Conservation (phyloP, 2,329 filamentous ascomycete species). For the Aspergillus sp. region DNA sequence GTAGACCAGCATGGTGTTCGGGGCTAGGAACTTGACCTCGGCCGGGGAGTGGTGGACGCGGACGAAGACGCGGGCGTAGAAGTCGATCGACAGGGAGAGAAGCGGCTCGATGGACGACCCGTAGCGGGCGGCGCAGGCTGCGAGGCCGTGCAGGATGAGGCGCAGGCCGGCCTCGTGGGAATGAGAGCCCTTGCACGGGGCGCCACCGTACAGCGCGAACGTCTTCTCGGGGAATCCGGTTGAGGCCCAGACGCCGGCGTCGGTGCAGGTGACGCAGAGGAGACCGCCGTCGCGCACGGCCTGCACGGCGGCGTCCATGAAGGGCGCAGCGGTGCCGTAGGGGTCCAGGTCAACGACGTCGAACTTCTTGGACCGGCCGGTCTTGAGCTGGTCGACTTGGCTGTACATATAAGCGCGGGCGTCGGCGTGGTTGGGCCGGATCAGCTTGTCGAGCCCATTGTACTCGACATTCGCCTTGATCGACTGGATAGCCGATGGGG, state of each 20-base stretch:
- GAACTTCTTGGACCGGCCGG: slow-evolving; percentile 48
- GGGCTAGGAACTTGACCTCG: slow-evolving; percentile 80
- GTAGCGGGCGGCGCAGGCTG: slow-evolving; percentile 71
- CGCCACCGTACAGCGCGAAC: slow-evolving; percentile 84
- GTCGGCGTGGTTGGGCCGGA: slow-evolving; percentile 68
- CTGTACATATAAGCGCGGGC: slow-evolving; percentile 88
- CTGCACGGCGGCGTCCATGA: slow-evolving; percentile 84
- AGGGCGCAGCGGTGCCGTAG: slow-evolving; percentile 86
- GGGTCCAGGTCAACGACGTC: slow-evolving; percentile 96
- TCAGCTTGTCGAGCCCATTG: slow-evolving; percentile 63
- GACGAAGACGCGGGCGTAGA: slow-evolving; percentile 85
- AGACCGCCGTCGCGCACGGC: slow-evolving; percentile 79
- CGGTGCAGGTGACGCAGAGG: slow-evolving; percentile 91
- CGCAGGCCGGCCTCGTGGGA: slow-evolving; percentile 86
- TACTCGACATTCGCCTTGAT: slow-evolving; percentile 79
- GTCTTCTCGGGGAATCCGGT: slow-evolving; percentile 91
- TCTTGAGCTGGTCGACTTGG: slow-evolving; percentile 40
- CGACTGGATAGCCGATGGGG: slow-evolving; percentile 62
- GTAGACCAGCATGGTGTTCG: slow-evolving; percentile 88
- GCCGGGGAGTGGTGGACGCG: slow-evolving; percentile 68
- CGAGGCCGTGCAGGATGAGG: slow-evolving; percentile 73
- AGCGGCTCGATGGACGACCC: slow-evolving; percentile 83
- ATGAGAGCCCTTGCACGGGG: slow-evolving; percentile 72
- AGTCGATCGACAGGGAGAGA: slow-evolving; percentile 89
- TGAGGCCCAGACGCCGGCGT: slow-evolving; percentile 90